phyloP scores from a whole-genome alignment of 495 filamentous ascomycete species.

The Neurospora tetraspora region DNA sequence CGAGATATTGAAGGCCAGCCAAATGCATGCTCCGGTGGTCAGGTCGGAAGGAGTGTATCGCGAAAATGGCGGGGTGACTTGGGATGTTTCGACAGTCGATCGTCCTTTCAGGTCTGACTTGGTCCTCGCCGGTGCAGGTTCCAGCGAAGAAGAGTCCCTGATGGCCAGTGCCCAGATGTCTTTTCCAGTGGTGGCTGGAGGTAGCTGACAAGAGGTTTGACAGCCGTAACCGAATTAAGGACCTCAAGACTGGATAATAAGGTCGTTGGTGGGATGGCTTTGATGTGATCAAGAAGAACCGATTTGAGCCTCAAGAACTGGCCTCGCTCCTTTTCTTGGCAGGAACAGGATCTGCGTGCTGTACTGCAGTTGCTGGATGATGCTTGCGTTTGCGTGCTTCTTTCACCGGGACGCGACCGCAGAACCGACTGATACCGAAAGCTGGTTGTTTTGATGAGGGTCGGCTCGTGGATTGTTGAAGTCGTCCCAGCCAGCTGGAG shows the following conservation, averaged over 20 bases:
- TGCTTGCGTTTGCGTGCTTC: neutral
- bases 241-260: neutral
- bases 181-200: neutral
- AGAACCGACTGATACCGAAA: neutral
- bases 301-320: neutral
- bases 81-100: neutral
- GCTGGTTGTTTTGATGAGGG: neutral
- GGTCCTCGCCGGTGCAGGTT: neutral
- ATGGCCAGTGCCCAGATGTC: neutral
- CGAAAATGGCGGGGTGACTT: neutral
- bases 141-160: neutral
- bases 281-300: neutral
- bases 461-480: neutral
- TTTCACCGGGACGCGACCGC: neutral
- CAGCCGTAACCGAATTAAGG: neutral
- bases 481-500: neutral
- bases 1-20: neutral
- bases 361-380: neutral
- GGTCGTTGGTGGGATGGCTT: neutral
- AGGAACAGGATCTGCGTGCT: neutral
- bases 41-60: neutral
- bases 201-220: neutral
- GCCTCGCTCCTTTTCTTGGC: neutral
- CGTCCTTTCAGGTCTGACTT: neutral
- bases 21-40: neutral